Percentiles rank a stretch among this genome's conserved stretches.
Conservation (phyloP, 768 basidiomycete species). For the Leccinum broughii region DNA sequence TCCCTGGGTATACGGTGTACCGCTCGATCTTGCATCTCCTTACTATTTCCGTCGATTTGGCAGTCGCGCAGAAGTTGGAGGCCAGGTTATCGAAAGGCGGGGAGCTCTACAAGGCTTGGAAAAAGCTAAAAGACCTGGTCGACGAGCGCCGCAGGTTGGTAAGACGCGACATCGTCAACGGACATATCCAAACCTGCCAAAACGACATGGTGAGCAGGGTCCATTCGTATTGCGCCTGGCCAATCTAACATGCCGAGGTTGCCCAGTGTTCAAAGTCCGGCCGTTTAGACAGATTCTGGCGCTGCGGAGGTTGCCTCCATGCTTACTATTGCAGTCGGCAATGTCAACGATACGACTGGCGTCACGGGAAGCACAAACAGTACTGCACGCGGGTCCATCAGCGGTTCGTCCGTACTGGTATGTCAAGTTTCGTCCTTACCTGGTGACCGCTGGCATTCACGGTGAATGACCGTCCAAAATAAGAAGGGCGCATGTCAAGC, state of each 20-base stretch:
- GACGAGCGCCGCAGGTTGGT: constrained; percentile 22
- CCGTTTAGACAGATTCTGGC: constrained; percentile 21
- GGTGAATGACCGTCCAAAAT: not conserved
- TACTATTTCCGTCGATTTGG: constrained; percentile 10
- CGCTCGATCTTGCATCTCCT: constrained; percentile 24
- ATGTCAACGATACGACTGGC: constrained; percentile 32
- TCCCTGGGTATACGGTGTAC: constrained; percentile 28
- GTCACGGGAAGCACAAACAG: constrained; percentile 27
- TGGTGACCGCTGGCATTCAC: not conserved
- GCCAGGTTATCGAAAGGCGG: constrained; percentile 13
- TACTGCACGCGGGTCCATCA: constrained; percentile 25
- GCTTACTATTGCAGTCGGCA: constrained; percentile 29
- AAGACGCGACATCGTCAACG: constrained; percentile 14
- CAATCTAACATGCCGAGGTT: not conserved
- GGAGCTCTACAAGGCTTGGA: constrained; percentile 26
- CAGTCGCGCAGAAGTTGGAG: constrained; percentile 11
- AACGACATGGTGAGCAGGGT: constrained; percentile 19
- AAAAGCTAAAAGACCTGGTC: constrained; percentile 18
- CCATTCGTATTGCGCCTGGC: not conserved
- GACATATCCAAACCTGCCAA: constrained; percentile 30
- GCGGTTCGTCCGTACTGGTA: constrained; percentile 22
- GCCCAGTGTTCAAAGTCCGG: constrained; percentile 25
- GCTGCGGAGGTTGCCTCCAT: constrained; percentile 31
- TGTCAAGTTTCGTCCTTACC: not conserved
- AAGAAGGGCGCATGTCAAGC: constrained; percentile 26